phyloP scores from a whole-genome alignment of 805 yeast species.

The Yarrowia sp. region DNA sequence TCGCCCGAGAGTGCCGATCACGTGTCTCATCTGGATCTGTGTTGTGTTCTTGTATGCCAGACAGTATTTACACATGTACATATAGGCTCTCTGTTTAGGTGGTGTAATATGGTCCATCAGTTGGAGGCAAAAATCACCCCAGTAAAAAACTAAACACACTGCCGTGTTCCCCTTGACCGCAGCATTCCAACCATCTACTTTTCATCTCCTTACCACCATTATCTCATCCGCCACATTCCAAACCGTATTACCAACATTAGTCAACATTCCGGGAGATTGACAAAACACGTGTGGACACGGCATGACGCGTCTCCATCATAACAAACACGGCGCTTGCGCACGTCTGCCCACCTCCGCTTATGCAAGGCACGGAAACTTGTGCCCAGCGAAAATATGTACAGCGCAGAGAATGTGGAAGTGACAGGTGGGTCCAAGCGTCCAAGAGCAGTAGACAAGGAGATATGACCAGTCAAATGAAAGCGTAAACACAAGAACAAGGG shows the following conservation, averaged over 20 bases:
- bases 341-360: neutral
- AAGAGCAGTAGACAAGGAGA: neutral
- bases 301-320: neutral
- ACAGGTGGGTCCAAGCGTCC: neutral
- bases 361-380: neutral
- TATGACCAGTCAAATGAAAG: no score
- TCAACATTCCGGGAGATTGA: conserved; percentile 22
- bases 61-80: neutral
- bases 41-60: neutral
- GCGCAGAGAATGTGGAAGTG: neutral
- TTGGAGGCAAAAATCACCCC: neutral
- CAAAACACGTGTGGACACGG: conserved; percentile 8
- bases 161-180: neutral
- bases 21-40: neutral
- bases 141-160: neutral
- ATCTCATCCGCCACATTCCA: neutral
- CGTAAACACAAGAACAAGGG: no score
- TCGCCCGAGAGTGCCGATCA: neutral
- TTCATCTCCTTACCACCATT: neutral
- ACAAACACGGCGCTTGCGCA: neutral
- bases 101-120: neutral
- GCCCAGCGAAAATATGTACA: neutral
- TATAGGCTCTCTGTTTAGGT: neutral
- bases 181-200: no score
- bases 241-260: neutral